These are phyloP conservation scores for Flagelloscypha sp. DNA, from an alignment of 768 basidiomycete genomes.

Conservation along the genomic window DNA sequence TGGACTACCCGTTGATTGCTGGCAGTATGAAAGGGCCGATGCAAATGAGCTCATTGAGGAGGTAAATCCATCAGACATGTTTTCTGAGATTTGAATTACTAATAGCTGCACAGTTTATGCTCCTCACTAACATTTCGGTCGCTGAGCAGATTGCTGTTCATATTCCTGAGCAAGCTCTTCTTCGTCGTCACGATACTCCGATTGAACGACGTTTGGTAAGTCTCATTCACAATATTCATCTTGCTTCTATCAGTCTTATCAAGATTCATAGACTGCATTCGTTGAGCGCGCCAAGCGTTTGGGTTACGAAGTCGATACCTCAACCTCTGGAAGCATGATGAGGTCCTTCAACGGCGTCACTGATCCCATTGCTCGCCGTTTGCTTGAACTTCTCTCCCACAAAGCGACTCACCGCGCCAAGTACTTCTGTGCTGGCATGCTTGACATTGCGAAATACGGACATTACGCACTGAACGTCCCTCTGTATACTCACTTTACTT, in stretches of 20 bases:
- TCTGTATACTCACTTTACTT: constrained; percentile 90
- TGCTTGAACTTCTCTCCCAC: constrained; percentile 77
- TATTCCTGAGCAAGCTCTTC: constrained; percentile 93
- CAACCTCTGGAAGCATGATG: constrained; percentile 77
- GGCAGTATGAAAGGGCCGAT: constrained; percentile 52
- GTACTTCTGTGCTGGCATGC: constrained; percentile 98
- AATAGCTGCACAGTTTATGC: constrained; percentile 65
- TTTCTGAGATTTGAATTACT: constrained; percentile 1
- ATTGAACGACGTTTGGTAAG: constrained; percentile 84
- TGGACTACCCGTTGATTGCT: constrained; percentile 76
- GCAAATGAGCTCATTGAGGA: constrained; percentile 85
- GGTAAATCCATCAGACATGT: constrained; percentile 33
- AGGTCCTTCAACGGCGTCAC: constrained; percentile 68
- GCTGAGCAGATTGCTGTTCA: constrained; percentile 91
- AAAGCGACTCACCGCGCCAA: constrained; percentile 95
- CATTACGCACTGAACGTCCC: constrained; percentile 89
- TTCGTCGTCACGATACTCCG: constrained; percentile 90
- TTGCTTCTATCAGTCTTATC: constrained; percentile 10
- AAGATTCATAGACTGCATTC: constrained; percentile 55
- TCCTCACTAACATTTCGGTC: constrained; percentile 81
- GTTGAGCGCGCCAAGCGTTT: constrained; percentile 74
- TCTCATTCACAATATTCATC: constrained; percentile 4
- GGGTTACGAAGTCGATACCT: constrained; percentile 74
- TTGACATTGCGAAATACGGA: constrained; percentile 95
- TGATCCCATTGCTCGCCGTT: constrained; percentile 63